Evolutionary conservation across 2,329 filamentous ascomycete species (phyloP), one percentile per base, ranked within the genome.

Genomic region (Fusarium sacchari): DNA sequence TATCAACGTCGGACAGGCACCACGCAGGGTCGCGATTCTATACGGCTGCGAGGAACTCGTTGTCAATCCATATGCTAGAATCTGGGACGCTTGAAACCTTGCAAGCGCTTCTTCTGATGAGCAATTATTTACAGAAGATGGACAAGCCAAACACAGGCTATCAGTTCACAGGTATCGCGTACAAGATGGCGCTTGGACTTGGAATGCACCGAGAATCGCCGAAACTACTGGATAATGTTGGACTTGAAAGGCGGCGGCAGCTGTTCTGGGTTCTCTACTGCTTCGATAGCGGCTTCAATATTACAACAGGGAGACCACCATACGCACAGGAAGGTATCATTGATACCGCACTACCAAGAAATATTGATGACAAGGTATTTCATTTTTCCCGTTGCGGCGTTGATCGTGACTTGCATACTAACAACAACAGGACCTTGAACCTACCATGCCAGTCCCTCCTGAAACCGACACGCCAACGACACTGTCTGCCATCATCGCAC

Each of bases 231-330:
- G 52, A 56, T 17, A 56, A 32, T 3, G 15, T 43, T 10, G 52
- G 52, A 4, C 15, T 42, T 24, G 52, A 56, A 43, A 56, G 52
- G 26, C 26, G 52, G 9, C n/a, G 52, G 15, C 52, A 56, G 36
- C 24, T 56, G 26, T 56, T 56, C 26, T 56, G 52, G 52, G 52
- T 56, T 1, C 36, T 56, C 11, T 56, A 56, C 26, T 56, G 52
- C 52, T 56, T 56, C 26, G 52, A 56, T 43, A 56, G 52, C 15
- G 52, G 52, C 22, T 56, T 56, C 22, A 56, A 56, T 10, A 56
- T 56, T 15, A 56, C 37, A 24, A 56, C 52, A 1, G 52, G 52
- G 15, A 56, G 52, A 15, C 52, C 52, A 5, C 52, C 52, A 3
- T 43, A 56, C 6, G 52, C 52, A 2, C 52, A 56, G 18, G 52